These are phyloP conservation scores for Mycena venus DNA, from an alignment of 768 basidiomycete species.

Conservation along the genomic window DNA sequence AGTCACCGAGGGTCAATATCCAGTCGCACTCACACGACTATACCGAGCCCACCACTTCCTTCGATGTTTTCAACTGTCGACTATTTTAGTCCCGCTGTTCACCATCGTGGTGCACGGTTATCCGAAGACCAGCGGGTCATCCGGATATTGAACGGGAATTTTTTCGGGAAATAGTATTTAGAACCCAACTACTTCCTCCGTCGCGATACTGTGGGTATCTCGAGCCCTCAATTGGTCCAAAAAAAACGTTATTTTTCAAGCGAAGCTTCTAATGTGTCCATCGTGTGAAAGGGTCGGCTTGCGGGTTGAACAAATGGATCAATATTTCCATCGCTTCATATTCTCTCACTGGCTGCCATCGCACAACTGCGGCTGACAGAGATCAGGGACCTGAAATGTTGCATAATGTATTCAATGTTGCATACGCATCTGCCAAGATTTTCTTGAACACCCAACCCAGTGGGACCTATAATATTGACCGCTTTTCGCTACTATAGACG, in stretches of 20 bases:
- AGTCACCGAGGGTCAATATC: slow-evolving; percentile 19
- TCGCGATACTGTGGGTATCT: neutral
- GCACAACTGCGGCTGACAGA: too few relatives aligned
- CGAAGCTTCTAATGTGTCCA: neutral
- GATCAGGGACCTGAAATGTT: neutral
- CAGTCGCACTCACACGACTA: slow-evolving; percentile 18
- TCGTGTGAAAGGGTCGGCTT: too few relatives aligned
- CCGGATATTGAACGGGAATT: slow-evolving; percentile 63
- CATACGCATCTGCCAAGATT: neutral
- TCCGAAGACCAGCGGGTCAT: slow-evolving; percentile 75
- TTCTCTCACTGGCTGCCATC: neutral
- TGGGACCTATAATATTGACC: neutral
- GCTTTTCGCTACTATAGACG: neutral
- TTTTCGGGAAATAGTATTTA: slow-evolving; percentile 20
- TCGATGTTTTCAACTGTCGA: slow-evolving; percentile 52
- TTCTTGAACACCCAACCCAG: neutral
- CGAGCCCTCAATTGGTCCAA: neutral
- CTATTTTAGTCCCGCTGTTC: slow-evolving; percentile 43
- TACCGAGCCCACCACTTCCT: slow-evolving; percentile 49
- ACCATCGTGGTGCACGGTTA: slow-evolving; percentile 51
- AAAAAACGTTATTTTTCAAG: neutral
- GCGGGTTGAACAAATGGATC: too few relatives aligned
- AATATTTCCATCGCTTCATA: neutral
- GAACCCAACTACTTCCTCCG: neutral
- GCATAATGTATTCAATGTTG: neutral